phyloP scores from a whole-genome alignment of 2,329 filamentous ascomycete species.

The Acephala macrosclerotiorum region DNA sequence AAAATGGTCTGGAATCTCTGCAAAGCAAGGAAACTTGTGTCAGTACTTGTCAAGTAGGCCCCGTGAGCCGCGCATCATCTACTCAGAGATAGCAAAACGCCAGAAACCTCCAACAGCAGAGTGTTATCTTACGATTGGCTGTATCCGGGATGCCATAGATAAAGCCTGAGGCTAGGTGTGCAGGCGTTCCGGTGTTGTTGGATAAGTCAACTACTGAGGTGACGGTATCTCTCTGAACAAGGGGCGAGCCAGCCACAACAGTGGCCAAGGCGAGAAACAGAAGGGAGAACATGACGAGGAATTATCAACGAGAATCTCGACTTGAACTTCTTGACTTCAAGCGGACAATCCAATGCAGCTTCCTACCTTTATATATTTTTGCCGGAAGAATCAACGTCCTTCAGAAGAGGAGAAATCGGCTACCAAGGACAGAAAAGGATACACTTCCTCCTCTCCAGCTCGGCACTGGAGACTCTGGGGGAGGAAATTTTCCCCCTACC shows the following conservation, averaged over 20 bases:
- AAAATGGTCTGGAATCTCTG: constrained; percentile 48
- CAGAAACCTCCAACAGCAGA: background rate
- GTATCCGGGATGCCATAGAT: constrained; percentile 53
- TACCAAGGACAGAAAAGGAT: background rate
- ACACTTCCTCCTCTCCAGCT: constrained; percentile 1
- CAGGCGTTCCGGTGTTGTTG: constrained; percentile 43
- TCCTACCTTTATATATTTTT: constrained; percentile 8
- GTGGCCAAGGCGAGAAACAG: constrained; percentile 25
- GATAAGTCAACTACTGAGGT: constrained; percentile 43
- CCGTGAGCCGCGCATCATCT: background rate
- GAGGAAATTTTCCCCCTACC: background rate
- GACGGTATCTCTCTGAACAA: constrained; percentile 26
- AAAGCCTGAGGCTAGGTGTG: constrained; percentile 50
- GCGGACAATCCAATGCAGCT: background rate
- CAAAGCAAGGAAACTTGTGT: background rate
- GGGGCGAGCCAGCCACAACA: constrained; percentile 23
- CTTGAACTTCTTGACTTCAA: background rate
- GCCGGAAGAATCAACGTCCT: constrained; percentile 9
- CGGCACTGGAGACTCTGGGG: background rate
- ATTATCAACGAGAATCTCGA: background rate
- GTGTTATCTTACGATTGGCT: constrained; percentile 29
- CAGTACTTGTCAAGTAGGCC: background rate
- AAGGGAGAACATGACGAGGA: constrained; percentile 17
- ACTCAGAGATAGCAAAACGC: background rate
- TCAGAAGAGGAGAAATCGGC: constrained; percentile 10